phyloP scores from a whole-genome alignment of 495 filamentous ascomycete genomes.

The Xylaria scruposa region DNA sequence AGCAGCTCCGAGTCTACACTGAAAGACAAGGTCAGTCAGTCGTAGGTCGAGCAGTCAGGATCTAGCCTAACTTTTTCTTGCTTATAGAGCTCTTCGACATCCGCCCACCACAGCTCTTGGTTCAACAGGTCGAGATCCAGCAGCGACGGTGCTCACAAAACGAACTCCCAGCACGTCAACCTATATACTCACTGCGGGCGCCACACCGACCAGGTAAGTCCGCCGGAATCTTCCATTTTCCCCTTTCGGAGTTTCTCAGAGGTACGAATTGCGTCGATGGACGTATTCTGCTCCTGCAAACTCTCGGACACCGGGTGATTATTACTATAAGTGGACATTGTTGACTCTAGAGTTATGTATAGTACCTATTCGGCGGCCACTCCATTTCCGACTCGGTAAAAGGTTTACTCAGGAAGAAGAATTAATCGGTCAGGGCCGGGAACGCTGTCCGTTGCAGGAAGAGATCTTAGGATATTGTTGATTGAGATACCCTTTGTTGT shows the following conservation, averaged over 20 bases:
- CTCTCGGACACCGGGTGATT: too few species aligned
- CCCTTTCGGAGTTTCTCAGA: too few species aligned
- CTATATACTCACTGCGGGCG: constrained; percentile 44
- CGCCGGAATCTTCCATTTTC: too few species aligned
- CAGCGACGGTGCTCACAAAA: constrained; percentile 24
- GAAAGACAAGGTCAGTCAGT: constrained; percentile 35
- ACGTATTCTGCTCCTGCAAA: too few species aligned
- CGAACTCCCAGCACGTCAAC: constrained; percentile 42
- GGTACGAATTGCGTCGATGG: too few species aligned
- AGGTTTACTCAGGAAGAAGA: constrained; percentile 31
- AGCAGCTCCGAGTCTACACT: constrained; percentile 33
- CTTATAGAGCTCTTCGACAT: not conserved
- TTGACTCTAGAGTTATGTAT: too few species aligned
- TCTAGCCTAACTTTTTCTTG: constrained; percentile 23
- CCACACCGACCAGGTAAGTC: constrained; percentile 37
- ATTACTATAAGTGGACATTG: too few species aligned
- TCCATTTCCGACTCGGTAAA: constrained; percentile 32
- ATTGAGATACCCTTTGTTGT: constrained; percentile 25
- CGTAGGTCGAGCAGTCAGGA: not conserved
- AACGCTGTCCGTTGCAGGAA: not conserved
- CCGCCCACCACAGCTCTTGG: constrained; percentile 10
- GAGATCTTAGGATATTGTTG: not conserved
- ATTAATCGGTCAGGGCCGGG: constrained; percentile 14
- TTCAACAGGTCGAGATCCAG: constrained; percentile 2
- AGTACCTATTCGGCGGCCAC: constrained; percentile 40